Conservation (phyloP, 2,329 filamentous ascomycete genomes). For the Myriangium duriaei region DNA sequence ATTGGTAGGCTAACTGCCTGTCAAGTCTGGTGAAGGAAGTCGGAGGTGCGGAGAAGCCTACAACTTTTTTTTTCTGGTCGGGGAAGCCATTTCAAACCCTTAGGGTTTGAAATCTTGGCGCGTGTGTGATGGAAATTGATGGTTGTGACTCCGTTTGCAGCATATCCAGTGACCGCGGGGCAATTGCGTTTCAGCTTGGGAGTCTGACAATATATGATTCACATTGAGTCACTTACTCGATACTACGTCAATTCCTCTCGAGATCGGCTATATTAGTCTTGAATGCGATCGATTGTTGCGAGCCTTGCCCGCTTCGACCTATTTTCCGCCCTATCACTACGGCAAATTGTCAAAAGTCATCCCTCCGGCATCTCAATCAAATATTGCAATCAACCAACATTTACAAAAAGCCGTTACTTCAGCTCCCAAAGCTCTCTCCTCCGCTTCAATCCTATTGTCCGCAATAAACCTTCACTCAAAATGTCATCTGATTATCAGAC, state of each 20-base stretch:
- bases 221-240: neutral
- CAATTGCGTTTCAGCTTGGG: neutral
- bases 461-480: conserved; percentile 25
- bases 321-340: neutral
- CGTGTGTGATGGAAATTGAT: neutral
- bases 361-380: too few species aligned
- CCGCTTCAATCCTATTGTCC: conserved; percentile 17
- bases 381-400: too few species aligned
- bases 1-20: too few species aligned
- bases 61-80: conserved; percentile 9
- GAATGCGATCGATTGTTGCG: neutral
- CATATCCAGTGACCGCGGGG: neutral
- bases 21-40: neutral
- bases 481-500: conserved; percentile 58
- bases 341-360: neutral
- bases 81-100: too few species aligned
- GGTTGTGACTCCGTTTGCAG: neutral
- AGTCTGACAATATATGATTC: neutral
- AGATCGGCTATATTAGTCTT: too few species aligned
- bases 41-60: conserved; percentile 4
- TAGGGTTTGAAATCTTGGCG: conserved; percentile 8
- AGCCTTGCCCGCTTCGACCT: neutral
- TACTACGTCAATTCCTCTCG: too few species aligned
- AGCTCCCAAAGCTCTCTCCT: conserved; percentile 3
- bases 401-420: conserved; percentile 4